A percentile compares a stretch with the other conserved stretches of the same genome.
phyloP scores from a whole-genome alignment of 2,329 filamentous ascomycete genomes.

The Paraphaeosphaeria minitans region DNA sequence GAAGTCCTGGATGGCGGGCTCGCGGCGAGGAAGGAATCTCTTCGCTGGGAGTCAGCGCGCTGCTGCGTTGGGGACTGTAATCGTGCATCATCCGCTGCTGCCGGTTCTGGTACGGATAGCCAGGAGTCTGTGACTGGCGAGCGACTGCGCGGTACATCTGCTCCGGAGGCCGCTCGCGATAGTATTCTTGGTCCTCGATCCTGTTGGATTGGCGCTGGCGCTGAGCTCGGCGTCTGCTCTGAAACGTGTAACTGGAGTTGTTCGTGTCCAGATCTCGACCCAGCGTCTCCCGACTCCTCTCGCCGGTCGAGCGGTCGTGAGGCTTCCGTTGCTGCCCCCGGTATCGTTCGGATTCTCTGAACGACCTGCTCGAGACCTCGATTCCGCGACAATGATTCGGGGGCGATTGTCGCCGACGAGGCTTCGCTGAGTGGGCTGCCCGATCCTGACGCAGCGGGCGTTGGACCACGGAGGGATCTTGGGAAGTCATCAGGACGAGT shows the following conservation, averaged over 20 bases:
- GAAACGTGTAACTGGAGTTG: not conserved
- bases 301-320: not conserved
- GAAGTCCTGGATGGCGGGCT: not conserved
- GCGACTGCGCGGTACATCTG: constrained; percentile 1
- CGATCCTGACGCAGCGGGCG: not conserved
- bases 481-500: constrained; percentile 2
- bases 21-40: not conserved
- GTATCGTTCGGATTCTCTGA: constrained; percentile 2
- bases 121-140: not conserved
- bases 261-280: not conserved
- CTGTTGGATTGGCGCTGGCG: not conserved
- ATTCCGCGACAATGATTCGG: not conserved
- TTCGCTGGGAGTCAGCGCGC: not conserved
- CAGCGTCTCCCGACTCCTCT: not conserved
- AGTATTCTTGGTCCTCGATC: not conserved
- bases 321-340: constrained; percentile 1
- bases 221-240: not conserved
- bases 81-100: not conserved
- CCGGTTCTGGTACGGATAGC: not conserved
- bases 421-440: not conserved
- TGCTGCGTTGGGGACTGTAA: not conserved
- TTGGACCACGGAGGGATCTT: not conserved
- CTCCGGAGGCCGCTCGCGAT: not conserved
- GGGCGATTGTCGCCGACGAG: constrained; percentile 10
- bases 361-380: not conserved